Base-by-base conservation (phyloP, 2,329 filamentous ascomycete species). In the Cladophialophora bantiana region DNA sequence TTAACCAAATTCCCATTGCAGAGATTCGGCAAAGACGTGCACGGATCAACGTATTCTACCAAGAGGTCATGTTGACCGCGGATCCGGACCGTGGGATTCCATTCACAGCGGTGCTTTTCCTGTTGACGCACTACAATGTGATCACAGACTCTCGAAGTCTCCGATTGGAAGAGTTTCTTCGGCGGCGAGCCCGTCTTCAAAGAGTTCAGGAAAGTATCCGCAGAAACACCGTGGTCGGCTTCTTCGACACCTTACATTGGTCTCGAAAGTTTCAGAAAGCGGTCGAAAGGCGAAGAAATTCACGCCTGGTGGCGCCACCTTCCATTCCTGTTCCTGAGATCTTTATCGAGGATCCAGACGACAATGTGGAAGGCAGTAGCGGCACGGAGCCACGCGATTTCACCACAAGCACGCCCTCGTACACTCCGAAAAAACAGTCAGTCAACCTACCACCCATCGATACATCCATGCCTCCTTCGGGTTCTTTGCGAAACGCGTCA, bases 121-220 rank as follows among this genome's bases (percentile, higher is more conserved):
- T 96, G 68, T 84, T 99, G 65, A 94, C 96, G 38, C 95, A 99
- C 79, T 96, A 99, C 84, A 99, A 98, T 75, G 93, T 99, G 75
- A 99, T 99, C 77, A 97, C 90, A 72, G 95, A 99, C 79, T 97
- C 90, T 82, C 97, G 97, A 84, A 97, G 93, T 78, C 82, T 99
- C 75, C 90, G 92, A 68, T 86, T 99, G 2, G 95, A 99, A 75
- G 95, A 99, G 76, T 99, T 97, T 78, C 80, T 99, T 64, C 90
- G 94, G 65, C 92, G 96, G 42, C 89, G 94, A 68, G 93, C 94
- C 36, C 88, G 94, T 61, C 84, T 99, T 56, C 94, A 98, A 77
- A 90, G 94, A 68, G 94, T 99, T 1, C 93, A 99, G 74, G 94
- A 99, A 78, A 93, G 95, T 72, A 93, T 98, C 52, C 90, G 93